Base-by-base conservation (phyloP, 1,284 basidiomycete genomes). In the Phellopilus nigrolimitatus region DNA sequence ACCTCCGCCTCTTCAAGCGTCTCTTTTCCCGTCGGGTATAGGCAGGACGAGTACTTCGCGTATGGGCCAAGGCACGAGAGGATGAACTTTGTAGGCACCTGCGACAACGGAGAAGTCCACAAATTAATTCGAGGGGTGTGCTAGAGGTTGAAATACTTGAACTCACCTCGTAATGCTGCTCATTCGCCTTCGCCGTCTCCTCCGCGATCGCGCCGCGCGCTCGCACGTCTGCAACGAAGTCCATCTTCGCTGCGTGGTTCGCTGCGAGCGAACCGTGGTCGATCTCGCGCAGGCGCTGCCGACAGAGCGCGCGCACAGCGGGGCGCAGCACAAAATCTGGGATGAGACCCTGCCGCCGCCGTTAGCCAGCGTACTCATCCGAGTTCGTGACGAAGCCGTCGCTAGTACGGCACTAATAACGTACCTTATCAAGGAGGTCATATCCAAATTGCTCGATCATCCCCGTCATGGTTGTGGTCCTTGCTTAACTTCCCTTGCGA, bases 141-240 rank as follows among this genome's bases (percentile, higher is more conserved):
- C 38, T 15, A 5, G 51, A 68, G 54, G 52, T 82, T n/a, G n/a
- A n/a, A n/a, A n/a, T n/a, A n/a, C n/a, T n/a, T n/a, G n/a, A n/a
- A n/a, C n/a, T n/a, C n/a, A n/a, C 83, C 69, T 90, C 85, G 62
- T 89, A 89, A 61, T 89, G 86, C 64, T 89, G 86, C 59, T 87
- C 78, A 59, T 91, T 90, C 28, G 86, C 87, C 61, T 84, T 85
- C 30, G 81, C 76, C 5, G 83, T 76, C 12, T 80, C 70, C 58
- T 82, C 83, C 2, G 86, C 85, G 53, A 89, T 88, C 19, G 73
- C 72, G 9, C 60, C 62, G 21, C 78, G 67, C 0, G 70, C 68
- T n/a, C 74, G 71, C 12, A 79, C 74, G 15, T 68, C 69, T 56
- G 78, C 77, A 31, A 82, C 78, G 73, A 75, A 81, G 48, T 72